Conservation (phyloP, 352 stramenopile genomes). For the Globisporangium mamillatum region DNA sequence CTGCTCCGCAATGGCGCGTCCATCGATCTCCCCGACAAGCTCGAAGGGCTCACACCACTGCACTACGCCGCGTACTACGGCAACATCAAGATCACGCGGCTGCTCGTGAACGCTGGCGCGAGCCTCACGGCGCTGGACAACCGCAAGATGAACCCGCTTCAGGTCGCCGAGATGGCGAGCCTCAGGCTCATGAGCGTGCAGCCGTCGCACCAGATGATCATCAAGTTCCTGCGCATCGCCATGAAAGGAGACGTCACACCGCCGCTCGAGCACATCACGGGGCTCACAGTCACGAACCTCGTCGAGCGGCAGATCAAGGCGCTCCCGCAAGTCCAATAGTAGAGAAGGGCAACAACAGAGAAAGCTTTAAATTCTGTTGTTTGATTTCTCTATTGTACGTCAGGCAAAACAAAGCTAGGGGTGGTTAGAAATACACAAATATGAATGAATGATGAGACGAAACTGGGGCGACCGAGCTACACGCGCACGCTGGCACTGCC, state of each 20-base stretch:
- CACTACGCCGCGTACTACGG: constrained; percentile 79
- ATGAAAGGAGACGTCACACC: constrained; percentile 77
- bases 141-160: constrained; percentile 64
- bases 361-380: background rate
- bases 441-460: background rate
- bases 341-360: background rate
- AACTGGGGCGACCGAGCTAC: constrained; percentile 21
- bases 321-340: constrained; percentile 29
- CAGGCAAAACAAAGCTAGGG: background rate
- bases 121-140: constrained; percentile 48
- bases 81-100: constrained; percentile 63
- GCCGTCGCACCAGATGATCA: constrained; percentile 83
- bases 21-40: constrained; percentile 50
- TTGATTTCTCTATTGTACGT: constrained; percentile 13
- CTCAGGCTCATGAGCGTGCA: constrained; percentile 74
- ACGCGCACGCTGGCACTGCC: constrained; percentile 40
- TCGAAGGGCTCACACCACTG: constrained; percentile 60
- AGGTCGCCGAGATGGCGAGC: constrained; percentile 72
- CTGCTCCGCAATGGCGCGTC: constrained; percentile 67
- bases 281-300: constrained; percentile 62
- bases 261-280: constrained; percentile 71
- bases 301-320: constrained; percentile 61
- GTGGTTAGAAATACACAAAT: constrained; percentile 12
- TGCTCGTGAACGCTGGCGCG: constrained; percentile 57
- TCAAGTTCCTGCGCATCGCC: constrained; percentile 73